Base-by-base conservation (phyloP, 805 yeast species). In the Cyberlindnera veronae region DNA sequence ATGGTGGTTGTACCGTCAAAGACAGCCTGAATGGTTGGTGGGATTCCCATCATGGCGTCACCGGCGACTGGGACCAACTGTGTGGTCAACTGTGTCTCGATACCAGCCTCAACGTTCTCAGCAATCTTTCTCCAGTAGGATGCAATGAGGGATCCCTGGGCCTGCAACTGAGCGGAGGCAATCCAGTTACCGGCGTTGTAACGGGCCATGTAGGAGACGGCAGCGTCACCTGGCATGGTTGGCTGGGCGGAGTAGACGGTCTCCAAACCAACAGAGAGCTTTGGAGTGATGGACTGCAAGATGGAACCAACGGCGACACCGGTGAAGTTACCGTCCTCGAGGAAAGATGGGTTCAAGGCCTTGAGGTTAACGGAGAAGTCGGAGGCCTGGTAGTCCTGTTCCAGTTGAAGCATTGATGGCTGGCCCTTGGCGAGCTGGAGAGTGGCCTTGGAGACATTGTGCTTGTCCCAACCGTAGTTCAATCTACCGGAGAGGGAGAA, bases 41-140 rank as follows among this genome's bases (percentile, higher is more conserved):
- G 84, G 39, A 79, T 74, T 56, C 88, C 87, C 74, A 81, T 73
- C 65, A 85, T 72, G 35, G 83, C 79, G 63, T 82, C 85, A 32
- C 51, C 56, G 40, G 80, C 77, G 52, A 83, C 76, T 62, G 89
- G 93, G 51, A 71, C 72, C 71, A 84, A 72, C 49, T 81, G 73
- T 30, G 95, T 91, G 61, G 81, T 81, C 59, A 88, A 64, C 57
- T 84, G 82, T 43, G 95, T 81, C 71, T 89, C 95, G 48, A 90
- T 70, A 66, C 96, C 97, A 42, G 95, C 96, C 72, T 91, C 97
- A 47, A 90, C 95, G 61, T 84, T 84, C 57, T 88, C 91, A 46
- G 95, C 77, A 56, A 93, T 87, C 67, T 79, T 87, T 72, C 95
- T 84, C 91, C 95, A 91, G 80, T 86, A 90, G 12, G 96, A 84